Evolutionary conservation across 2,329 filamentous ascomycete species (phyloP), one percentile per base, ranked within the genome.

Genomic region (Penicillium nordicum): DNA sequence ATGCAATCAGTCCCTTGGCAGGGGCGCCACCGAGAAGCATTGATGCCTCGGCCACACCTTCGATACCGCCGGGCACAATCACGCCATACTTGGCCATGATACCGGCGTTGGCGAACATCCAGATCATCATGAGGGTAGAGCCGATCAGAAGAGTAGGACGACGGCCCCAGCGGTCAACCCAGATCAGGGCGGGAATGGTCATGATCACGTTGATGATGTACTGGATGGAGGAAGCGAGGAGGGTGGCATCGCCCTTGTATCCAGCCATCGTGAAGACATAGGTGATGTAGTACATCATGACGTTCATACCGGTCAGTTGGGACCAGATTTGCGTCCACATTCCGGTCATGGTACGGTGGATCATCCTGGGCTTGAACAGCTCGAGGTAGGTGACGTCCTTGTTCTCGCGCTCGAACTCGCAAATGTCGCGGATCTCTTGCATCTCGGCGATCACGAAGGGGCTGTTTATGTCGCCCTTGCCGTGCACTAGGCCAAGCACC

Each of bases 191-290:
- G 0, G 88, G 88, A 3, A 92, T 71, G 0, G 90, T 93, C 85
- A 90, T 89, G 50, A 86, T 58, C 1, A 93, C 89, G 71, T 92
- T 92, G 78, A 93, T 90, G 64, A 92, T 80, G 69, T 89, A 90
- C 67, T 89, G 85, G 60, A 90, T 89, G 10, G 83, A 84, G 18
- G 85, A 88, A 8, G 87, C 82, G 43, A 89, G 72, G 9, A 90
- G 79, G 37, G 84, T 81, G 51, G 79, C 80, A 63, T 83, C 78
- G 3, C 80, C 81, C 1, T 72, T 75, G n/a, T 88, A 76, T 10
- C 87, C 87, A 16, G 87, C 86, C 88, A 90, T 90, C 11, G 79
- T 79, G 70, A 90, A 89, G 57, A 90, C 82, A 61, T 88, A 89
- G 46, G 79, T 80, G 61, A 88, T 87, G 66, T 88, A 88, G 73